Percentiles rank a stretch among this genome's conserved stretches.
phyloP scores from a whole-genome alignment of 2,329 filamentous ascomycete species.

The Parastagonospora avenae region DNA sequence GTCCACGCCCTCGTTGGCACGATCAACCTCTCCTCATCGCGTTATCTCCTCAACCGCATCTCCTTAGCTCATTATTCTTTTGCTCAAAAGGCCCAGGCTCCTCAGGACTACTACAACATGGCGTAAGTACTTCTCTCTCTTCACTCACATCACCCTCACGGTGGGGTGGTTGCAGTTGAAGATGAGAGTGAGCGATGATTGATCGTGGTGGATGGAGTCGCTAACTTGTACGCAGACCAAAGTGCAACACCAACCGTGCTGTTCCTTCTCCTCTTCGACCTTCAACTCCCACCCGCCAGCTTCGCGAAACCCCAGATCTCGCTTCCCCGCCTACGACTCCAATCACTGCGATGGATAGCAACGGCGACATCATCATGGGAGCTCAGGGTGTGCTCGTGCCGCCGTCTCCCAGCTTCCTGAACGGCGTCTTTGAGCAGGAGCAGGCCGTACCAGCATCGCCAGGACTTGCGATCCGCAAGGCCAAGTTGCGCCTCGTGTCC shows the following conservation, averaged over 20 bases:
- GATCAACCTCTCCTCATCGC: neutral
- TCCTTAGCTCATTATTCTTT: neutral
- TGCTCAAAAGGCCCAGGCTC: neutral
- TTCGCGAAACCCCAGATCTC: neutral
- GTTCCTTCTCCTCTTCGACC: slow-evolving; percentile 1
- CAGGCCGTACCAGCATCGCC: neutral
- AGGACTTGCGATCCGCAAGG: neutral
- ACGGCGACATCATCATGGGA: slow-evolving; percentile 5
- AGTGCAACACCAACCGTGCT: neutral
- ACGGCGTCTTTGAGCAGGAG: neutral
- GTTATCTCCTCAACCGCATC: neutral
- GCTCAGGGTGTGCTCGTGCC: slow-evolving; percentile 6
- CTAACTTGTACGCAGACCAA: slow-evolving; percentile 7
- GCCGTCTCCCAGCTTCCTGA: slow-evolving; percentile 10
- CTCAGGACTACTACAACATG: slow-evolving; percentile 1
- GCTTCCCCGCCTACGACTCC: neutral
- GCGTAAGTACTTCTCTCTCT: slow-evolving; percentile 3
- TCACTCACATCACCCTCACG: neutral
- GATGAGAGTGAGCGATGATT: neutral
- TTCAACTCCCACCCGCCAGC: neutral
- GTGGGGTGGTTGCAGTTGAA: neutral
- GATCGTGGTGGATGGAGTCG: neutral
- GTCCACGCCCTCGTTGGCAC: neutral
- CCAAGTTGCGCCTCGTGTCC: neutral
- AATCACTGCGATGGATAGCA: neutral